A percentile compares a stretch with the other conserved stretches of the same genome.
Evolutionary conservation across 2,329 filamentous ascomycete genomes (phyloP).

Genomic region (Stagonosporopsis rhizophila): DNA sequence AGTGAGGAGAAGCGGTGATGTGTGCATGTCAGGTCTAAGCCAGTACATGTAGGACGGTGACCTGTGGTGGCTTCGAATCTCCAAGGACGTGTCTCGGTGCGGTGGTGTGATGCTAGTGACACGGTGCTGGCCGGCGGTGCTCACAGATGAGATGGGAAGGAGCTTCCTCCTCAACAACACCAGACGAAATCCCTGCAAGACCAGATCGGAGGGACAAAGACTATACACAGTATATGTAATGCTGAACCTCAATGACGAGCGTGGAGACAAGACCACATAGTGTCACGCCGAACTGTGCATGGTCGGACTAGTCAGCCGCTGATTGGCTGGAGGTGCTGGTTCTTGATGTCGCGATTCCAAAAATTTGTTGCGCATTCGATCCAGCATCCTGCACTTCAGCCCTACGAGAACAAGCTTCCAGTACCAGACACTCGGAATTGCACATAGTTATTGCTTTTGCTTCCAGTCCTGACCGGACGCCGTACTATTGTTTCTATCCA

Average conservation of each 20-base stretch:
- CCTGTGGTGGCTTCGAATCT: too few species aligned
- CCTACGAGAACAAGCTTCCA: background rate
- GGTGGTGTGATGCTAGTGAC: too few species aligned
- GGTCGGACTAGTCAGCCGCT: conserved; percentile 1
- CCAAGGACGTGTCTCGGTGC: too few species aligned
- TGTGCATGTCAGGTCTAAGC: background rate
- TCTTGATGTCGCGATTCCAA: conserved; percentile 19
- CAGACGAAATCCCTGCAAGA: background rate
- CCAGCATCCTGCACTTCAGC: background rate
- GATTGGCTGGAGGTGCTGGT: conserved; percentile 24
- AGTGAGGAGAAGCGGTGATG: too few species aligned
- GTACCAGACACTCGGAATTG: background rate
- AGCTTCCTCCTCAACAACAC: background rate
- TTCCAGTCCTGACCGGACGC: background rate
- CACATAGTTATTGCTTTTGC: background rate
- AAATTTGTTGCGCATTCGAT: conserved; percentile 13
- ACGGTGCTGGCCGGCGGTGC: too few species aligned
- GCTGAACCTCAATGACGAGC: conserved; percentile 23
- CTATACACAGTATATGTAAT: background rate
- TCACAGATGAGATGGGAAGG: too few species aligned
- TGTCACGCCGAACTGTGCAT: conserved; percentile 1
- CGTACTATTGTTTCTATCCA: conserved; percentile 1
- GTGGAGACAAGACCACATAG: conserved; percentile 16
- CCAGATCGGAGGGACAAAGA: background rate
- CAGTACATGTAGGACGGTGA: too few species aligned